Conservation (phyloP, 176 grass and related monocot species). For the Oryza glaberrima region DNA sequence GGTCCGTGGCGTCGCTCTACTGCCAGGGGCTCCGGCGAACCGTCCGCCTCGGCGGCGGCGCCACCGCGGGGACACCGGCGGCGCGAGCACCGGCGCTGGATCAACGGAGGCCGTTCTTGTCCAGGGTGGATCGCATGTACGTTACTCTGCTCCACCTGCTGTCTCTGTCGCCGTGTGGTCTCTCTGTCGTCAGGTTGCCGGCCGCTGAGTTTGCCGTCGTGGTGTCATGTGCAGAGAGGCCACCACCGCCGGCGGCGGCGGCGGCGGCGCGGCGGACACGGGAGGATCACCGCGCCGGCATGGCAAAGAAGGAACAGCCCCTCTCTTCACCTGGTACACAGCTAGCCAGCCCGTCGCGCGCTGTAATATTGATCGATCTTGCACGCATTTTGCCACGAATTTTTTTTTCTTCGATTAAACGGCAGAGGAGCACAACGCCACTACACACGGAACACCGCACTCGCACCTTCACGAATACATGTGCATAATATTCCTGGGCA, state of each 20-base stretch:
- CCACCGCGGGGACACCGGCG: background rate
- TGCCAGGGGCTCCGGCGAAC: constrained; percentile 23
- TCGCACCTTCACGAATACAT: too few relatives aligned
- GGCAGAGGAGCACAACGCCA: too few relatives aligned
- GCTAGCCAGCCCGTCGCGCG: background rate
- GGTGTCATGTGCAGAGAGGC: background rate
- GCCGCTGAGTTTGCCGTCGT: background rate
- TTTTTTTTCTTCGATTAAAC: too few relatives aligned
- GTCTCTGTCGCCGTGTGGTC: too few relatives aligned
- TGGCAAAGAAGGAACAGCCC: background rate
- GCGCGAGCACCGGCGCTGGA: background rate
- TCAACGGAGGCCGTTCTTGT: constrained; percentile 1
- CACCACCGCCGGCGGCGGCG: background rate
- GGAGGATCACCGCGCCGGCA: background rate
- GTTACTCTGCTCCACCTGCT: background rate
- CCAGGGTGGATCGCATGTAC: background rate
- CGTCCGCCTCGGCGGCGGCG: background rate
- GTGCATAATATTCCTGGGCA: too few relatives aligned
- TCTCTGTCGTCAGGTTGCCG: too few relatives aligned
- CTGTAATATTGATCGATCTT: background rate
- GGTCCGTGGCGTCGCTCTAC: constrained; percentile 36
- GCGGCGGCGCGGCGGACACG: background rate
- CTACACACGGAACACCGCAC: too few relatives aligned
- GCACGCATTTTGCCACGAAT: background rate
- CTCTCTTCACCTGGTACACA: constrained; percentile 62